Evolutionary conservation across 2,329 filamentous ascomycete species (phyloP), one percentile per base, ranked within the genome.

Genomic region (Helminthosporium solani): DNA sequence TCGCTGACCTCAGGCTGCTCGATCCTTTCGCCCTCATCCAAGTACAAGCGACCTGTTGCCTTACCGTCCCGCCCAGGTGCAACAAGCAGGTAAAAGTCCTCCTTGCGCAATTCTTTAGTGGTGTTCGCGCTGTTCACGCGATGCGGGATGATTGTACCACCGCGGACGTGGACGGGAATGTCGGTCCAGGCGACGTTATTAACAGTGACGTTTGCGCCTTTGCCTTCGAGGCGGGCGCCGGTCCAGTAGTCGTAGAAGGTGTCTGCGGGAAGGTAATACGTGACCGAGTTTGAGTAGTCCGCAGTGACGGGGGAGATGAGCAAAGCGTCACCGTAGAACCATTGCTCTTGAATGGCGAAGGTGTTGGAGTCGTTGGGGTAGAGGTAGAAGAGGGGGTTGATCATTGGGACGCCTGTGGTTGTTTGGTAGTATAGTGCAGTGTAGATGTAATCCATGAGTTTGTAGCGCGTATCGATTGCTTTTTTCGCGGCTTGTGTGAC

Each of bases 391-490:
- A 90, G 68, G 0, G 88, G 87, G 56, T 82, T 83, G 44, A 90
- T 72, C 52, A 84, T 74, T 0, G 88, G 86, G 1, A 77, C 78
- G 27, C 88, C 88, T 34, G 79, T 78, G 15, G 74, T 60, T 23
- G 76, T 78, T 64, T 88, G 80, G 46, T 73, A 70, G 62, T 84
- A 75, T 56, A 90, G 75, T 0, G 83, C 81, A 1, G 87, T 90
- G 74, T 92, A 91, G 49, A 88, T 77, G 71, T 91, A 91, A 60
- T 90, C 87, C 11, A 91, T 75, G n/a, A 91, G 75, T 25, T 80
- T 78, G 72, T 91, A 91, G n/a, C 88, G 80, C 38, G 84, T 83
- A 23, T 79, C 78, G 57, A 91, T 89, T 15, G 83, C 85, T 47
- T 81, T 84, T 44, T 78, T 79, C 0, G 86, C 86, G 0, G 85